Evolutionary conservation across 2,329 filamentous ascomycete species (phyloP).

Genomic region (Scortechinia acanthostroma): DNA sequence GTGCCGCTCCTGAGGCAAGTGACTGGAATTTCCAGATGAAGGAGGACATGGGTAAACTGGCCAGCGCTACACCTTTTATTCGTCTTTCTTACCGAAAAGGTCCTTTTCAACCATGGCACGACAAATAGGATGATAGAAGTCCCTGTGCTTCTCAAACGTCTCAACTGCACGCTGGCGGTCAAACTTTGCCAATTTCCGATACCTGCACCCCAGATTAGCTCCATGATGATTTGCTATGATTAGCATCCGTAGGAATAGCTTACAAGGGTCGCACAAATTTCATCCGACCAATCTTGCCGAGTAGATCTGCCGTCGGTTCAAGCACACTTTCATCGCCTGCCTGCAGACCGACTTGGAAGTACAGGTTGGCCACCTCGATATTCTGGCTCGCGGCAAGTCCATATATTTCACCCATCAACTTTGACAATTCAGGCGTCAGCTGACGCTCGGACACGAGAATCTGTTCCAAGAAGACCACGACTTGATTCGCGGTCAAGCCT

Average conservation of each 20-base stretch:
- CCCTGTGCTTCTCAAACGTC: conserved; percentile 80
- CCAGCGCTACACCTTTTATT: too few relatives aligned
- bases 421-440: conserved; percentile 38
- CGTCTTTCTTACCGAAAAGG: conserved; percentile 24
- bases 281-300: conserved; percentile 58
- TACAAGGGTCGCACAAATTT: conserved; percentile 63
- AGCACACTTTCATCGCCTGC: conserved; percentile 44
- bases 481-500: conserved; percentile 50
- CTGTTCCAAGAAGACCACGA: conserved; percentile 58
- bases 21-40: too few relatives aligned
- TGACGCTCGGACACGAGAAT: conserved; percentile 40
- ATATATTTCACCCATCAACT: conserved; percentile 47
- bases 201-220: conserved; percentile 26
- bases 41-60: too few relatives aligned
- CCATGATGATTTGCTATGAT: too few relatives aligned
- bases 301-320: conserved; percentile 39
- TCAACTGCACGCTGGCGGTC: conserved; percentile 69
- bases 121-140: conserved; percentile 96
- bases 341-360: conserved; percentile 47
- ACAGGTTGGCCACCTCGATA: conserved; percentile 53
- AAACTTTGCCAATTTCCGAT: conserved; percentile 66
- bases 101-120: conserved; percentile 81
- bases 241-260: neutral
- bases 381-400: conserved; percentile 43
- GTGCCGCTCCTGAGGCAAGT: too few relatives aligned